Evolutionary conservation across 2,329 filamentous ascomycete species (phyloP), one percentile per base, ranked within the genome.

Genomic region (Aspergillus fischeri): DNA sequence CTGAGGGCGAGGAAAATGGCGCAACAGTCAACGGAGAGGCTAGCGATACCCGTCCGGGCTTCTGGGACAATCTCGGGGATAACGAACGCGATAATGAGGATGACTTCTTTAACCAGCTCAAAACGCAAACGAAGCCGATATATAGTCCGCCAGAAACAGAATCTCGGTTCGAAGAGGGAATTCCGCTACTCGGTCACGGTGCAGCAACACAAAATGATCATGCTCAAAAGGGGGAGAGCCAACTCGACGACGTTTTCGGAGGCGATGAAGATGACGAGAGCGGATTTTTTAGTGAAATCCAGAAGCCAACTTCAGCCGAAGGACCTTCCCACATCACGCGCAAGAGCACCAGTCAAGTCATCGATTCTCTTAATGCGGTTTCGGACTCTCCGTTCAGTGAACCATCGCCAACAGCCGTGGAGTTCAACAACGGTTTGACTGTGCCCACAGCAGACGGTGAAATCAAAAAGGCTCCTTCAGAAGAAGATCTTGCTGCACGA

Each of bases 401-500:
- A 28, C 55, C 57, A n/a, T 66, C 70, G 32, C 69, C 71, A 24
- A 67, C 67, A 27, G 67, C 71, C 2, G 63, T 66, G 44, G 61
- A 65, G 45, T 63, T 70, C 51, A 57, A 66, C 38, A 63, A 65
- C 49, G 53, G 60, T 49, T 44, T 70, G 14, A 65, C 66, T 49
- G 65, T 62, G 17, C 59, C 65, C 8, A 49, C 63, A 2, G 62
- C 63, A 8, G 59, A 58, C 32, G 67, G 63, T 54, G 55, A 49
- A 24, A 60, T 58, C 49, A 65, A 65, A 52, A 58, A 62, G 50
- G 55, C 52, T 20, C 57, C 66, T 17, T 63, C 67, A 2, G 75
- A 82, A 6, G 83, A 87, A 45, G 89, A 93, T 67, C 73, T 94
- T 44, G 88, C 89, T 49, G 89, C 89, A 20, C 87, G 91, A 64